phyloP scores from a whole-genome alignment of 257 asterid genomes.

The Scutellaria baicalensis region DNA sequence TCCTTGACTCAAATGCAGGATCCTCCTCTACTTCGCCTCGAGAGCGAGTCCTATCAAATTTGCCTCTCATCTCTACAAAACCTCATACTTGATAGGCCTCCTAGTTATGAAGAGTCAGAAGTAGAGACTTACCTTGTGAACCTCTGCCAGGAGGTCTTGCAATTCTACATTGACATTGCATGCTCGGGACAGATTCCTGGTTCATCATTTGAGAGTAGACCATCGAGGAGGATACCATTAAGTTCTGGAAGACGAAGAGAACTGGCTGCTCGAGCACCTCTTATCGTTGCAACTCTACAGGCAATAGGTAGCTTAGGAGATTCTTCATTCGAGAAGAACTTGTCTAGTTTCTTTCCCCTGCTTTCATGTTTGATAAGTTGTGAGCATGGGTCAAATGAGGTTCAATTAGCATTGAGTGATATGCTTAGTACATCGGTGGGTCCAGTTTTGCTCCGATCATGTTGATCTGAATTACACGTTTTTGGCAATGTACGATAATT shows the following conservation, averaged over 20 bases:
- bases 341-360: slow-evolving; percentile 65
- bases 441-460: slow-evolving; percentile 67
- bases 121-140: slow-evolving; percentile 68
- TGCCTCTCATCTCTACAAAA: slow-evolving; percentile 76
- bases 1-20: slow-evolving; percentile 84
- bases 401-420: slow-evolving; percentile 70
- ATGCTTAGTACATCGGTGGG: slow-evolving; percentile 76
- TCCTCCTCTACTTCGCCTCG: slow-evolving; percentile 87
- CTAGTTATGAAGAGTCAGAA: slow-evolving; percentile 39
- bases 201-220: slow-evolving; percentile 29
- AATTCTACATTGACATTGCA: slow-evolving; percentile 58
- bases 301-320: slow-evolving; percentile 70
- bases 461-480: slow-evolving; percentile 37
- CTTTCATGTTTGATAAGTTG: slow-evolving; percentile 72
- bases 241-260: slow-evolving; percentile 77
- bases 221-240: slow-evolving; percentile 60
- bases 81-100: slow-evolving; percentile 50
- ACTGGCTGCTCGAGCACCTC: slow-evolving; percentile 87
- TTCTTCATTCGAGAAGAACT: slow-evolving; percentile 63
- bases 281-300: slow-evolving; percentile 63
- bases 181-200: slow-evolving; percentile 28
- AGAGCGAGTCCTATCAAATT: slow-evolving; percentile 80
- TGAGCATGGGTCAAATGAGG: slow-evolving; percentile 89
- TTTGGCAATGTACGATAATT: slow-evolving; percentile 41
- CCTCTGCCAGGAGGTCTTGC: slow-evolving; percentile 74